A percentile compares a stretch with the other conserved stretches of the same genome.
Conservation (phyloP, 1,284 basidiomycete genomes). For the Cryptococcus hybrid region DNA sequence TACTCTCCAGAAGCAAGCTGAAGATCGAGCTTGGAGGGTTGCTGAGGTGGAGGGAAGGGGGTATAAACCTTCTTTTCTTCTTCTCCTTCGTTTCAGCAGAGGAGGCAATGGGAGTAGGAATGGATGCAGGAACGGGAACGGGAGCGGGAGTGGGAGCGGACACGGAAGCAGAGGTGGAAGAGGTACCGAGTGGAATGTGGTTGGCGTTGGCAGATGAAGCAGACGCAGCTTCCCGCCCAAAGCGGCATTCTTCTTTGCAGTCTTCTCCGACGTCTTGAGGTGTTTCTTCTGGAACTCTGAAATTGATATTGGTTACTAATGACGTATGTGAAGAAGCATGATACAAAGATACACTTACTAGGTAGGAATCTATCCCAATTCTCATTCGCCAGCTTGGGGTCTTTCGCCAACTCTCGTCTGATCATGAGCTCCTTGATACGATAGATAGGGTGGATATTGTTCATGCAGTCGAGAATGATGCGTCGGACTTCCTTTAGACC, state of each 20-base stretch:
- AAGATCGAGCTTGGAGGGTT: constrained; percentile 91
- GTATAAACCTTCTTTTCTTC: constrained; percentile 93
- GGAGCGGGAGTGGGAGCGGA: constrained; percentile 19
- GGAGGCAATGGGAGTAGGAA: constrained; percentile 11
- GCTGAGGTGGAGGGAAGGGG: constrained; percentile 94
- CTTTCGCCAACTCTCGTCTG: constrained; percentile 94
- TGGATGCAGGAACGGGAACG: neutral
- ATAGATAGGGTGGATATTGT: constrained; percentile 99
- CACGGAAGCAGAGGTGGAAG: constrained; percentile 15
- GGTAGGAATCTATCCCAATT: constrained; percentile 98
- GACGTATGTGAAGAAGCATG: neutral
- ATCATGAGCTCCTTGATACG: constrained; percentile 99
- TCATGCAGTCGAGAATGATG: constrained; percentile 98
- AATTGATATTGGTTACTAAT: neutral
- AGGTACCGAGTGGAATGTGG: constrained; percentile 11
- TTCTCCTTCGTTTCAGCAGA: constrained; percentile 12
- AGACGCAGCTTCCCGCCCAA: constrained; percentile 12
- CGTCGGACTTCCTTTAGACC: constrained; percentile 92
- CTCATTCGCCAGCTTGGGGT: constrained; percentile 90
- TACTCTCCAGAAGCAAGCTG: constrained; percentile 97
- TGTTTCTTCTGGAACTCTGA: constrained; percentile 85
- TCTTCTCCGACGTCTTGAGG: constrained; percentile 88
- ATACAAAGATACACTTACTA: constrained; percentile 42
- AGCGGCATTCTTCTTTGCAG: constrained; percentile 74
- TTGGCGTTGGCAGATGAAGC: constrained; percentile 13